phyloP scores from a whole-genome alignment of 768 basidiomycete genomes.

The Chiua virens region DNA sequence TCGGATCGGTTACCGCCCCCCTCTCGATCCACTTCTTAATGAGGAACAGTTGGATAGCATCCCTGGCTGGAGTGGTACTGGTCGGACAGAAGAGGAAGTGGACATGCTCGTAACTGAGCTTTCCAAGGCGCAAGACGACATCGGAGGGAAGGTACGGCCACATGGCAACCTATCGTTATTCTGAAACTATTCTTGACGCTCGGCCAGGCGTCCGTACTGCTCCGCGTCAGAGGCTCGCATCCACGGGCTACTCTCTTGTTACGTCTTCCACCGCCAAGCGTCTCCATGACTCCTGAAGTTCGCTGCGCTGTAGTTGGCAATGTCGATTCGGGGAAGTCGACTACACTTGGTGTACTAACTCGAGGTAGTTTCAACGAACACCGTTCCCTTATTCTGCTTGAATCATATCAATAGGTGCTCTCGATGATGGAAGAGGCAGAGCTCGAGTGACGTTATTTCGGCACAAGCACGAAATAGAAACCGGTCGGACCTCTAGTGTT shows the following conservation, averaged over 20 bases:
- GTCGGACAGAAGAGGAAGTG: constrained; percentile 53
- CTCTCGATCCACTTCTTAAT: constrained; percentile 53
- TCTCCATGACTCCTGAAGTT: constrained; percentile 84
- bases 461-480: constrained; percentile 97
- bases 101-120: constrained; percentile 45
- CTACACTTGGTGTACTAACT: constrained; percentile 93
- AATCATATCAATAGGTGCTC: constrained; percentile 45
- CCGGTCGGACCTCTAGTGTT: constrained; percentile 90
- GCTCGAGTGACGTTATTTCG: constrained; percentile 89
- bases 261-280: constrained; percentile 72
- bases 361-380: constrained; percentile 52
- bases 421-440: constrained; percentile 80
- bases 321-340: constrained; percentile 92
- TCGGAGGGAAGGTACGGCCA: constrained; percentile 71
- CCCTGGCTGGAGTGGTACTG: constrained; percentile 55
- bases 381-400: constrained; percentile 14
- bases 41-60: constrained; percentile 47
- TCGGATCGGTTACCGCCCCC: constrained; percentile 68
- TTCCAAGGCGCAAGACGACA: constrained; percentile 60
- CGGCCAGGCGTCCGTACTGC: constrained; percentile 55
- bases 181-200: neutral
- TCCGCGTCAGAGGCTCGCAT: constrained; percentile 45
- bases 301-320: constrained; percentile 96
- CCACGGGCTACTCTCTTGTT: constrained; percentile 62
- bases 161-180: neutral